Percentiles rank a stretch among this genome's conserved stretches.
These are phyloP conservation scores for Talaromyces nanjingensis DNA, from an alignment of 495 filamentous ascomycete genomes.

Conservation along the genomic window DNA sequence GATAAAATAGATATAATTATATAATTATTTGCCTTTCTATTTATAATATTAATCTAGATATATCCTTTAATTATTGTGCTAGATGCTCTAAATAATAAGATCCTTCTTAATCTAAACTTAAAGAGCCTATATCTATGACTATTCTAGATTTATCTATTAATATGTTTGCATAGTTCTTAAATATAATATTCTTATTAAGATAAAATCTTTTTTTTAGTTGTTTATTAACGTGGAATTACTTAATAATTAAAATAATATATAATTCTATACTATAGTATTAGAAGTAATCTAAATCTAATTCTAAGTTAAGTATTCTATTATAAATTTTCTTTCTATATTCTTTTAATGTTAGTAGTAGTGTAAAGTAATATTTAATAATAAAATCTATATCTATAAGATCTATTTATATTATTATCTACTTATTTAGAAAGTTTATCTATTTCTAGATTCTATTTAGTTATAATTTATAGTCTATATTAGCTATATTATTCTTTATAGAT, in stretches of 20 bases:
- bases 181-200: conserved; percentile 15
- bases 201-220: conserved; percentile 12
- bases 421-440: conserved; percentile 11
- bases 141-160: conserved; percentile 15
- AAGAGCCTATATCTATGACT: conserved; percentile 1
- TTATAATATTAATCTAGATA: too few species aligned
- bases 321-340: conserved; percentile 10
- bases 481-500: conserved; percentile 11
- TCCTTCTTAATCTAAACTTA: conserved; percentile 5
- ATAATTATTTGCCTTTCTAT: too few species aligned
- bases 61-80: not conserved
- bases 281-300: conserved; percentile 13
- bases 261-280: conserved; percentile 6
- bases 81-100: conserved; percentile 8
- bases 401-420: conserved; percentile 10
- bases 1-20: not conserved
- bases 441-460: conserved; percentile 7
- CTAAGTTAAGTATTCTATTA: conserved; percentile 8
- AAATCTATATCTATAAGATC: conserved; percentile 9
- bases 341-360: conserved; percentile 3
- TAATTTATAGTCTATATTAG: conserved; percentile 10
- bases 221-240: conserved; percentile 7
- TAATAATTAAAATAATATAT: conserved; percentile 9
- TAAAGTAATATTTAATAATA: conserved; percentile 12
- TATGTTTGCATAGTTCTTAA: conserved; percentile 23